These are phyloP conservation scores for Trametes versicolor DNA, from an alignment of 1,284 basidiomycete genomes.

Conservation along the genomic window DNA sequence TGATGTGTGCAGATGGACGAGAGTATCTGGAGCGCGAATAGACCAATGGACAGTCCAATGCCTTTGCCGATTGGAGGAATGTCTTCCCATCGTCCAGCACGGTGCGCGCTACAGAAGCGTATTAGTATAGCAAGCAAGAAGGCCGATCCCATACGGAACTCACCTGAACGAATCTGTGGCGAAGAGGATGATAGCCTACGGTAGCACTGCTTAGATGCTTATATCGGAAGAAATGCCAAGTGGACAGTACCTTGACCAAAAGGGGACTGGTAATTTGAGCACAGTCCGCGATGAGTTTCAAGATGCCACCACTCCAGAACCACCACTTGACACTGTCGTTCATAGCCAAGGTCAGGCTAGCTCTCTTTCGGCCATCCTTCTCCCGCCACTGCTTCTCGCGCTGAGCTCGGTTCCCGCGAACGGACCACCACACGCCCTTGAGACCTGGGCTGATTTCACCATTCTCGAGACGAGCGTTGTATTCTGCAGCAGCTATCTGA, in stretches of 20 bases:
- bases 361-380: slow-evolving; percentile 66
- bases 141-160: neutral
- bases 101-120: slow-evolving; percentile 49
- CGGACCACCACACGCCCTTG: slow-evolving; percentile 66
- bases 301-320: slow-evolving; percentile 83
- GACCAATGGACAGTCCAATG: slow-evolving; percentile 77
- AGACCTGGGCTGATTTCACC: slow-evolving; percentile 72
- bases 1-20: slow-evolving; percentile 81
- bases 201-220: neutral
- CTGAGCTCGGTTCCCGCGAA: slow-evolving; percentile 61
- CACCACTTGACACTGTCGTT: slow-evolving; percentile 85
- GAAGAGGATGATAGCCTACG: slow-evolving; percentile 86
- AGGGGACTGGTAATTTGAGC: slow-evolving; percentile 81
- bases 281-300: slow-evolving; percentile 82
- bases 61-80: slow-evolving; percentile 75
- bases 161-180: slow-evolving; percentile 67
- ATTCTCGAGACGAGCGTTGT: slow-evolving; percentile 72
- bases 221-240: neutral
- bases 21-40: slow-evolving; percentile 77
- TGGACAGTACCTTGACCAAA: slow-evolving; percentile 68
- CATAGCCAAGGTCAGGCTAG: slow-evolving; percentile 80
- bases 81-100: slow-evolving; percentile 49
- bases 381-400: slow-evolving; percentile 73
- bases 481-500: slow-evolving; percentile 66
- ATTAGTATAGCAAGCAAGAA: no score